Percentiles rank a stretch among this genome's conserved stretches.
phyloP scores from a whole-genome alignment of 1,284 basidiomycete genomes.

The Ceratobasidium sp. region DNA sequence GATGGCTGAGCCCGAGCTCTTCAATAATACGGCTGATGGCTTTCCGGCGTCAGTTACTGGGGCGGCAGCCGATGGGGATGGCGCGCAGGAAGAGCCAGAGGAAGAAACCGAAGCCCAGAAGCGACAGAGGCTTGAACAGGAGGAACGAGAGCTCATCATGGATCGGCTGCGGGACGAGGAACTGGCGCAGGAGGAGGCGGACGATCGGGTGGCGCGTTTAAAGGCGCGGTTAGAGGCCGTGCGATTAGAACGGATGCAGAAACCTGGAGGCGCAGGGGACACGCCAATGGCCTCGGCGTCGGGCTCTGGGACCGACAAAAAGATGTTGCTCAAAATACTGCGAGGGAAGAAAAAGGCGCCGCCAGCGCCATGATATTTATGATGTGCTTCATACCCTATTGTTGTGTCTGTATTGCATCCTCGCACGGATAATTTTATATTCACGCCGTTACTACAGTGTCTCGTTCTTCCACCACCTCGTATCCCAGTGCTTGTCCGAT shows the following conservation, averaged over 20 bases:
- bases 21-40: conserved; percentile 61
- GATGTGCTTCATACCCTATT: neutral
- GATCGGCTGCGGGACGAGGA: conserved; percentile 84
- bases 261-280: neutral
- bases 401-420: conserved; percentile 1
- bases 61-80: conserved; percentile 47
- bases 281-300: neutral
- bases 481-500: conserved; percentile 35
- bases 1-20: conserved; percentile 73
- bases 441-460: conserved; percentile 20
- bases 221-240: conserved; percentile 74
- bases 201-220: conserved; percentile 75
- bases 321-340: conserved; percentile 38
- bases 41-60: conserved; percentile 60
- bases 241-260: conserved; percentile 38
- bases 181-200: conserved; percentile 84
- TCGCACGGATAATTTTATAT: conserved; percentile 38
- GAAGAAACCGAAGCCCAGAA: conserved; percentile 61
- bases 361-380: conserved; percentile 10
- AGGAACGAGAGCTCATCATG: conserved; percentile 85
- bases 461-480: conserved; percentile 9
- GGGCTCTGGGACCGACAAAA: conserved; percentile 29
- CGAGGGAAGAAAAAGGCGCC: conserved; percentile 43
- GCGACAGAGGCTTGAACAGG: conserved; percentile 67
- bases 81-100: conserved; percentile 53